Percentiles rank a stretch among this genome's conserved stretches.
These are phyloP conservation scores for Labyrinthula sp. DNA, from an alignment of 352 stramenopile genomes.

Conservation along the genomic window DNA sequence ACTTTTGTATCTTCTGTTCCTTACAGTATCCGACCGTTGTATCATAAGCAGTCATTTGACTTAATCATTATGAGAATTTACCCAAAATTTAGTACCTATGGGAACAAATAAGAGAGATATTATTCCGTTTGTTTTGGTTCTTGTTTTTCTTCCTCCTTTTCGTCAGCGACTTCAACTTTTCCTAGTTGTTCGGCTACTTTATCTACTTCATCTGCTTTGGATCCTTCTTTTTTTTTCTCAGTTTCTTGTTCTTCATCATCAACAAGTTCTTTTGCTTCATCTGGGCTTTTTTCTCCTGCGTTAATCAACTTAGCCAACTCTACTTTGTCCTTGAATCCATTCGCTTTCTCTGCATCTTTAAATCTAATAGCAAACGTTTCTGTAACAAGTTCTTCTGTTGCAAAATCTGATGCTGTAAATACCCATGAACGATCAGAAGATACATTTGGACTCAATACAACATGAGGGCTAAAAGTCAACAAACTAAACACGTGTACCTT, in stretches of 20 bases:
- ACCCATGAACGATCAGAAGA: constrained; percentile 65
- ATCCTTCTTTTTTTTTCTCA: constrained; percentile 4
- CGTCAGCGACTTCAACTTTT: no score
- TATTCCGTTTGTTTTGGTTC: no score
- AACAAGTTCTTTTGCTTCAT: constrained; percentile 6
- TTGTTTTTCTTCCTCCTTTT: no score
- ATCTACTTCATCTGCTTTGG: constrained; percentile 24
- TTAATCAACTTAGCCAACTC: constrained; percentile 59
- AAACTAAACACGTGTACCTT: no score
- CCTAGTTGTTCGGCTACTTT: constrained; percentile 26
- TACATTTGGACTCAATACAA: constrained; percentile 59
- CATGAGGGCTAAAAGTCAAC: constrained; percentile 35
- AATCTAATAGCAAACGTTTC: constrained; percentile 65
- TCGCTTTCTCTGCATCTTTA: constrained; percentile 56
- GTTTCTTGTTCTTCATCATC: constrained; percentile 2
- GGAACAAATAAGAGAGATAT: no score
- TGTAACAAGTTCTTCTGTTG: constrained; percentile 56
- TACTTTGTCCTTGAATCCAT: constrained; percentile 67
- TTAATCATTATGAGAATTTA: no score
- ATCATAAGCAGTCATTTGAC: no score
- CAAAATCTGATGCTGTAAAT: constrained; percentile 67
- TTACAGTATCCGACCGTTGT: no score
- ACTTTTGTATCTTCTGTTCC: no score
- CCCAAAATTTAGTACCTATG: no score
- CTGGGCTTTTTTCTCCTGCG: constrained; percentile 12